phyloP scores from a whole-genome alignment of 1,139 yeast species.

The Kodamaea arcana region DNA sequence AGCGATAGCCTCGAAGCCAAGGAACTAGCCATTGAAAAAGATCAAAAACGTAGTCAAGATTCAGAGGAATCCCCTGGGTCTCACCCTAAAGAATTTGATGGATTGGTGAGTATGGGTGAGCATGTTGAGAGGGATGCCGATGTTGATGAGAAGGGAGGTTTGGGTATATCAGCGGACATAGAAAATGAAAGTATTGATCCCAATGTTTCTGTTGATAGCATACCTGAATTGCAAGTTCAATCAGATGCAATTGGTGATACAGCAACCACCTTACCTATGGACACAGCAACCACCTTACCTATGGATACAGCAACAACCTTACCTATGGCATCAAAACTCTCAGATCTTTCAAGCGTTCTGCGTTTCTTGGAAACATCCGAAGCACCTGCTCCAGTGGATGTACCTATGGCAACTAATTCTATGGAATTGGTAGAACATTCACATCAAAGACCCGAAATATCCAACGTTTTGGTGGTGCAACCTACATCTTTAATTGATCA shows the following conservation, averaged over 20 bases:
- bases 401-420: no score
- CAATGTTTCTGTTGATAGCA: constrained; percentile 4
- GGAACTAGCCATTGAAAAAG: not conserved
- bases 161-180: no score
- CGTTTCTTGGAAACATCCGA: not conserved
- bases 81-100: not conserved
- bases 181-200: no score
- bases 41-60: no score
- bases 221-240: constrained; percentile 3
- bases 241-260: not conserved
- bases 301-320: not conserved
- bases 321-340: no score
- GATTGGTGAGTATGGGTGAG: not conserved
- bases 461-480: no score
- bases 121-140: constrained; percentile 1
- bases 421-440: no score
- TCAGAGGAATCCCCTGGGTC: not conserved
- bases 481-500: no score
- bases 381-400: no score
- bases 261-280: not conserved
- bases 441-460: no score
- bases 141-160: not conserved
- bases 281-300: not conserved
- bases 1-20: constrained; percentile 1
- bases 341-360: no score